Evolutionary conservation across 768 basidiomycete genomes (phyloP), one percentile per base, ranked within the genome.

Genomic region (Tricholoma saponaceum): DNA sequence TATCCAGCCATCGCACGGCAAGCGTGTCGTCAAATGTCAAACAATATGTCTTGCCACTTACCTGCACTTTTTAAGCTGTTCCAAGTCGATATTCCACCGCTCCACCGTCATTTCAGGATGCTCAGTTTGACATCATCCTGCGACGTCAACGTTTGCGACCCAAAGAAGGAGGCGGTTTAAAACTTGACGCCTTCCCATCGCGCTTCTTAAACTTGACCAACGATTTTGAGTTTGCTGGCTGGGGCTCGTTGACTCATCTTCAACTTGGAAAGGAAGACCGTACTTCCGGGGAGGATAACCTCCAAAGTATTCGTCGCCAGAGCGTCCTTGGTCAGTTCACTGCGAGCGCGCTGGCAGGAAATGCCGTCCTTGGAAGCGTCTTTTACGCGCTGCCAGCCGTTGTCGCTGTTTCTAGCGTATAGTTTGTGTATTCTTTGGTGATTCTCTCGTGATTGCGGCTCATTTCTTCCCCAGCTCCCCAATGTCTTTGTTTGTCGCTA

Each of bases 221-320:
- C 63, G 78, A 83, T 37, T 87, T 87, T 59, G 86, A 88, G 62
- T 90, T 90, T 62, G 82, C 88, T 0, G 87, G 87, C 3, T 88
- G 87, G 86, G 87, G 86, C 1, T 77, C 81, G 5, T 66, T 83
- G 16, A 69, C 70, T 5, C 73, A 75, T 56, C 61, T 88, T 1
- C 73, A 74, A 18, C 74, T 90, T 10, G 68, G 72, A 0, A 58
- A 55, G 1, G 74, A 79, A 4, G 82, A 87, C 47, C 62, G 73
- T 46, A 55, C 62, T 2, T 67, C 53, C 51, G 84, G 65, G 32
- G 69, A 63, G 28, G 66, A 56, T 46, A 68, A 61, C 33, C 72
- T 74, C 16, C 65, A 67, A 53, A 60, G 49, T 26, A 52, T 73
- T 13, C 66, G 64, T 18, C 65, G 70, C n/a, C 69, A 73, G 25